A percentile compares a stretch with the other conserved stretches of the same genome.
Evolutionary conservation across 2,329 filamentous ascomycete genomes (phyloP).

Genomic region (Aaosphaeria pasadenensis): DNA sequence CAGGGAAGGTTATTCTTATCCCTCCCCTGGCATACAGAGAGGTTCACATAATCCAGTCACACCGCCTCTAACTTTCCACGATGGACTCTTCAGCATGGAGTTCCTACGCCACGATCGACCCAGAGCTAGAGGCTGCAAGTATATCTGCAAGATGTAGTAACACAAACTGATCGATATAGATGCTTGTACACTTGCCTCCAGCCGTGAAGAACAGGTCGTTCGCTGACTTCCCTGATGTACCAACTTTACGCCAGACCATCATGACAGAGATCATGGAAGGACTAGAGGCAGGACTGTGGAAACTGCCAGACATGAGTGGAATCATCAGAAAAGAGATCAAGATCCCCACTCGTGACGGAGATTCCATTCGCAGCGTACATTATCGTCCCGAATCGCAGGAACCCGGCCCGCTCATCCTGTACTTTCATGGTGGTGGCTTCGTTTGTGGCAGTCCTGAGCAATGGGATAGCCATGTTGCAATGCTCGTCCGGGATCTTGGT

Average conservation of each 20-base stretch:
- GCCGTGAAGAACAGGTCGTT: slow-evolving; percentile 1
- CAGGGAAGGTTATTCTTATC: no score
- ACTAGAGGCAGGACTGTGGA: slow-evolving; percentile 7
- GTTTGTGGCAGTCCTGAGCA: slow-evolving; percentile 11
- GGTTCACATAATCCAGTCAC: no score
- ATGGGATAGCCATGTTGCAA: slow-evolving; percentile 3
- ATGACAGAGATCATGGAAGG: slow-evolving; percentile 1
- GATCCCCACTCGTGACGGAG: slow-evolving; percentile 12
- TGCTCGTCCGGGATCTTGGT: slow-evolving; percentile 7
- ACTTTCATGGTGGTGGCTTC: slow-evolving; percentile 18
- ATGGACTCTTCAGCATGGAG: slow-evolving; percentile 12
- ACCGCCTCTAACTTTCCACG: not conserved
- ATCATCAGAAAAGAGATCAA: slow-evolving; percentile 9
- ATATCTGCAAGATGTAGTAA: not conserved
- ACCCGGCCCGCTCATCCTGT: slow-evolving; percentile 13
- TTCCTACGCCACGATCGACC: slow-evolving; percentile 11
- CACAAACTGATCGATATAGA: slow-evolving; percentile 1
- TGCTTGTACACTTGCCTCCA: slow-evolving; percentile 8
- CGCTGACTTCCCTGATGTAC: slow-evolving; percentile 3
- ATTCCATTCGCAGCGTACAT: slow-evolving; percentile 3
- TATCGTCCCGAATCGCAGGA: slow-evolving; percentile 7
- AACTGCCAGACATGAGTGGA: slow-evolving; percentile 7
- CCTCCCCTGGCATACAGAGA: no score
- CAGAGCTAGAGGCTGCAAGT: slow-evolving; percentile 11
- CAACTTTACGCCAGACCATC: slow-evolving; percentile 2